Evolutionary conservation across 2,329 filamentous ascomycete species (phyloP), one percentile per base, ranked within the genome.

Genomic region (Neopestalotiopsis rosae): DNA sequence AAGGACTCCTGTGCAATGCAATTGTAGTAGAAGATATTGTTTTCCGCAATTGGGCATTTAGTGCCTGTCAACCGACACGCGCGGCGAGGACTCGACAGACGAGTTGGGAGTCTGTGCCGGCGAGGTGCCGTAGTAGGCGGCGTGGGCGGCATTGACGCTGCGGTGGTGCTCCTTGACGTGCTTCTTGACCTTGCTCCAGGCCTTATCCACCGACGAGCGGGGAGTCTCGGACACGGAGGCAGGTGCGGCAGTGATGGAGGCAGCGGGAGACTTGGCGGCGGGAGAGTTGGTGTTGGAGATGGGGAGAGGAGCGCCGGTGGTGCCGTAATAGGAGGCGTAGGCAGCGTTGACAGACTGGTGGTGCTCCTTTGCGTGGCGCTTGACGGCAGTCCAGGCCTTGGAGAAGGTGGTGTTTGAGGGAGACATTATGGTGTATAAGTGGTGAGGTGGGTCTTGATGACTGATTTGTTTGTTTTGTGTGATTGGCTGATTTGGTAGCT

Each of bases 331-430:
- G 38, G 40, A 38, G 49, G 61, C 38, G 61, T 68, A 68, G 10
- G 68, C 68, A 13, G 68, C 52, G 64, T 65, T 69, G 57, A 68
- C 66, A 17, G 68, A 69, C 32, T 67, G 52, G 66, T 69, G 68
- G 68, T 69, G 68, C 61, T 68, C 68, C 61, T 66, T 67, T 14
- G 68, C 68, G 66, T 67, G 65, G 40, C 61, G 66, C 65, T 67
- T 67, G 61, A 69, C 45, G 30, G 68, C 62, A 10, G 66, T 30
- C 68, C 68, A 69, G 68, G 56, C 65, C 52, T 45, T 45, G 52
- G 52, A 32, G 30, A 61, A 57, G 34, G 56, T 61, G 65, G 52
- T 42, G 56, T 42, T 66, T 30, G 63, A 66, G 28, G 49, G 28
- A 32, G 63, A 57, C 63, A 66, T 66, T 66, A 42, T 65, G 42